phyloP scores from a whole-genome alignment of 805 yeast species.

The Pichia phayaonensis region DNA sequence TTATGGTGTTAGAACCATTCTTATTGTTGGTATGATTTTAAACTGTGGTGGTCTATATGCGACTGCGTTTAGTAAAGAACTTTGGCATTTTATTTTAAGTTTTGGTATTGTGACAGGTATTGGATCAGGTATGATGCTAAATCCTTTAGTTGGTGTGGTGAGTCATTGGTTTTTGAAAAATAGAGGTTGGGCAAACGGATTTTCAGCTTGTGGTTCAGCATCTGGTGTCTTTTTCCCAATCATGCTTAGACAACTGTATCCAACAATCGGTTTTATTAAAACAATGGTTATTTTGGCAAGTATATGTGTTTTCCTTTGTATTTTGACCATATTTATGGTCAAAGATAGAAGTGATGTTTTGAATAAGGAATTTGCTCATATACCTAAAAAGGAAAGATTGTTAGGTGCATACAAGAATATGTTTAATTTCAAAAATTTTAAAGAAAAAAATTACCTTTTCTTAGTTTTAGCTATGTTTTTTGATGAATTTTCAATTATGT shows the following conservation, averaged over 20 bases:
- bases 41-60: conserved; percentile 20
- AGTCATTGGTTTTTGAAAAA: conserved; percentile 59
- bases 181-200: conserved; percentile 49
- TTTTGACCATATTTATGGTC: conserved; percentile 30
- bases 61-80: conserved; percentile 39
- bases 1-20: conserved; percentile 45
- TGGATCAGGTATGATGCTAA: conserved; percentile 53
- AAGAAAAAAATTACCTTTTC: conserved; percentile 30
- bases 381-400: conserved; percentile 12
- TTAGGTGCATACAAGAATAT: conserved; percentile 20
- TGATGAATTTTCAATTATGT: conserved; percentile 41
- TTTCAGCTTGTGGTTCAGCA: conserved; percentile 43
- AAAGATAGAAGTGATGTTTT: conserved; percentile 34
- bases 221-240: conserved; percentile 50
- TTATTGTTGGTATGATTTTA: conserved; percentile 40
- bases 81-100: conserved; percentile 57
- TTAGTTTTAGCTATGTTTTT: conserved; percentile 37
- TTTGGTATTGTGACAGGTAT: conserved; percentile 52
- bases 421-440: conserved; percentile 33
- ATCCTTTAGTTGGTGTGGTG: conserved; percentile 55
- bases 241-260: conserved; percentile 42
- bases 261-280: conserved; percentile 46
- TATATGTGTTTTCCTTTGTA: conserved; percentile 35
- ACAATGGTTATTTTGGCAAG: conserved; percentile 46
- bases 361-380: conserved; percentile 15